A percentile compares a stretch with the other conserved stretches of the same genome.
phyloP scores from a whole-genome alignment of 2,329 filamentous ascomycete genomes.

The Chaetomium strumarium region DNA sequence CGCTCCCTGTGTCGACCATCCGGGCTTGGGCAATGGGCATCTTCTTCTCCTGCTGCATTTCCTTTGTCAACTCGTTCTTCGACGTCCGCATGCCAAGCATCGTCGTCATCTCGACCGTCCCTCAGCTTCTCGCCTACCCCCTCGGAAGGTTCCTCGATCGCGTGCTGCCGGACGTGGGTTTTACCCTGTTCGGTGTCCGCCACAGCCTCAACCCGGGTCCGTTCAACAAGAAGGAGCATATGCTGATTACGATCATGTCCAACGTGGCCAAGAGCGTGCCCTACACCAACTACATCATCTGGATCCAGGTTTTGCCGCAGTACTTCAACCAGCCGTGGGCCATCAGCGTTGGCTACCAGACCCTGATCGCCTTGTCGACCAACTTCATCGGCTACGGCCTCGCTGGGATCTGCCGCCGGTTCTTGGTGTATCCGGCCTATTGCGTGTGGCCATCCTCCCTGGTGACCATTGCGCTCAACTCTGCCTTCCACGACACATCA shows the following conservation, averaged over 20 bases:
- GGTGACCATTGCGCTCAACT: slow-evolving; percentile 34
- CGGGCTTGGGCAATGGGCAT: slow-evolving; percentile 49
- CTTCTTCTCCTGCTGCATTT: slow-evolving; percentile 43
- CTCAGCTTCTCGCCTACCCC: slow-evolving; percentile 52
- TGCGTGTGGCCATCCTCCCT: slow-evolving; percentile 39
- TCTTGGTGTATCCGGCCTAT: slow-evolving; percentile 35
- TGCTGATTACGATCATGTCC: slow-evolving; percentile 55
- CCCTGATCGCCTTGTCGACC: slow-evolving; percentile 44
- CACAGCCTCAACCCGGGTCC: slow-evolving; percentile 50
- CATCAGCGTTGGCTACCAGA: slow-evolving; percentile 43
- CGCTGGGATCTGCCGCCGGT: slow-evolving; percentile 40
- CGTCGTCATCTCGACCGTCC: slow-evolving; percentile 48
- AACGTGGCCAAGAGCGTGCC: slow-evolving; percentile 47
- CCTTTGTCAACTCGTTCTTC: slow-evolving; percentile 53
- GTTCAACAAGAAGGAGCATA: slow-evolving; percentile 56
- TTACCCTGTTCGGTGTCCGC: slow-evolving; percentile 42
- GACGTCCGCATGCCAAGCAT: slow-evolving; percentile 52
- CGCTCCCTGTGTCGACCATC: slow-evolving; percentile 47
- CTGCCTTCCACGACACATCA: slow-evolving; percentile 31
- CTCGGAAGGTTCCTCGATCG: slow-evolving; percentile 46
- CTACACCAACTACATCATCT: slow-evolving; percentile 46
- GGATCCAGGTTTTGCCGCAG: slow-evolving; percentile 42
- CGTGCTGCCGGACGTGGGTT: slow-evolving; percentile 44
- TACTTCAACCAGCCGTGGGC: slow-evolving; percentile 49
- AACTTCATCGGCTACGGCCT: slow-evolving; percentile 53